These are phyloP conservation scores for Suillus sp. DNA, from an alignment of 768 basidiomycete genomes.

Conservation along the genomic window DNA sequence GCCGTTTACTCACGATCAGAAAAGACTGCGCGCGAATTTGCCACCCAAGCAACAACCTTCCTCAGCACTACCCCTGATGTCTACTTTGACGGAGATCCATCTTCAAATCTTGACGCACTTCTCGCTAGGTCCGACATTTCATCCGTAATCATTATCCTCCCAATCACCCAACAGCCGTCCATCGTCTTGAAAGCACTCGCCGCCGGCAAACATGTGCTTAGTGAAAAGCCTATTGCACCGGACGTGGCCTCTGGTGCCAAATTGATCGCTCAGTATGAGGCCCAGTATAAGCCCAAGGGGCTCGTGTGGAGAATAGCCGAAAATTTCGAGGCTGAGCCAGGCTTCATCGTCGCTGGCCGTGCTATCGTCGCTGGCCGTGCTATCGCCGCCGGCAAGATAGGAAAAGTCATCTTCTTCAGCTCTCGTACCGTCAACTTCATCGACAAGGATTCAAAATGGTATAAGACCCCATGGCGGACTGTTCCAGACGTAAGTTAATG, in stretches of 20 bases:
- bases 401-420: constrained; percentile 70
- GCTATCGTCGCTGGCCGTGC: constrained; percentile 52
- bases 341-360: constrained; percentile 42
- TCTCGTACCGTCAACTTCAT: constrained; percentile 53
- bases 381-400: constrained; percentile 65
- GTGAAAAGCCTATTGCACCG: constrained; percentile 84
- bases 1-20: constrained; percentile 84
- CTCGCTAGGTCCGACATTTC: constrained; percentile 68
- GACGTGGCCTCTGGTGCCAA: constrained; percentile 64
- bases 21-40: constrained; percentile 56
- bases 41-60: constrained; percentile 45
- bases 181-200: constrained; percentile 63
- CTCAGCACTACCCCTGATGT: constrained; percentile 45
- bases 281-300: constrained; percentile 63
- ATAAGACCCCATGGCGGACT: constrained; percentile 83
- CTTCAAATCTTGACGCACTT: constrained; percentile 57
- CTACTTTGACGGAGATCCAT: constrained; percentile 56
- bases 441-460: constrained; percentile 69
- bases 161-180: constrained; percentile 73
- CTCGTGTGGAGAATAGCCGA: constrained; percentile 83
- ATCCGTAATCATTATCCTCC: constrained; percentile 75
- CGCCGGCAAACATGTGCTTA: constrained; percentile 86
- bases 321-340: constrained; percentile 73
- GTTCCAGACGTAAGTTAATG: constrained; percentile 69
- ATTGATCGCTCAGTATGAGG: constrained; percentile 69